These are phyloP conservation scores for Penicillium sp. DNA, from an alignment of 2,329 filamentous ascomycete species.

Conservation along the genomic window DNA sequence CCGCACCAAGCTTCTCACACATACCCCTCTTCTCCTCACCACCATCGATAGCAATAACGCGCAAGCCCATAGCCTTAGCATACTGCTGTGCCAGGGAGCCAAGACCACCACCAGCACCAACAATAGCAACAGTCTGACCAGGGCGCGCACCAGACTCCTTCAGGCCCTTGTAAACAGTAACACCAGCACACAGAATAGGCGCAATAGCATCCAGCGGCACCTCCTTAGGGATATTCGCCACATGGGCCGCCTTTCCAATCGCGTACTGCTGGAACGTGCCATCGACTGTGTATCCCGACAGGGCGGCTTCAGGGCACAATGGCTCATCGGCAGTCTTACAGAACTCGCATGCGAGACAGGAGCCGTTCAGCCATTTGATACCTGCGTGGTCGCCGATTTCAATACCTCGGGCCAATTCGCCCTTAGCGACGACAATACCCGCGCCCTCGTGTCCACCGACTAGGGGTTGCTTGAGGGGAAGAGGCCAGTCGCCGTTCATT, in stretches of 20 bases:
- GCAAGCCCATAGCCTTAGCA: conserved; percentile 84
- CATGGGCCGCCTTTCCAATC: conserved; percentile 81
- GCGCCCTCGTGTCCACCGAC: conserved; percentile 80
- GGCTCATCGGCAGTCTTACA: conserved; percentile 80
- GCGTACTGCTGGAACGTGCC: conserved; percentile 92
- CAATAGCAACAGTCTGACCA: conserved; percentile 77
- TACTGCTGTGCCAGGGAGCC: conserved; percentile 81
- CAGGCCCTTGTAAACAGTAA: conserved; percentile 88
- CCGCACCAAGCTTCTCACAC: conserved; percentile 65
- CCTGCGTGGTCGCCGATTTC: conserved; percentile 82
- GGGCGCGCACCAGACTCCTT: conserved; percentile 76
- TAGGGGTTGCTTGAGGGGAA: conserved; percentile 77
- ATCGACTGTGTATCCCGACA: conserved; percentile 91
- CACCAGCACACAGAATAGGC: conserved; percentile 78
- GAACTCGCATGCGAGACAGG: conserved; percentile 79
- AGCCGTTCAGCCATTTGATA: conserved; percentile 89
- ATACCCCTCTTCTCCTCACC: conserved; percentile 77
- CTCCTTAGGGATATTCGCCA: conserved; percentile 77
- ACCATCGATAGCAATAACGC: conserved; percentile 76
- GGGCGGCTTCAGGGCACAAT: conserved; percentile 69
- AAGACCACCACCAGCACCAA: conserved; percentile 81
- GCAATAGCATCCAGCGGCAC: conserved; percentile 73
- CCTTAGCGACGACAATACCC: conserved; percentile 77
- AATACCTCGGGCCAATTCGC: conserved; percentile 73
- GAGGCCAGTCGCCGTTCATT: conserved; percentile 85